These are phyloP conservation scores for Vitis amurensis DNA, from an alignment of 164 flowering plant genomes.

Conservation along the genomic window DNA sequence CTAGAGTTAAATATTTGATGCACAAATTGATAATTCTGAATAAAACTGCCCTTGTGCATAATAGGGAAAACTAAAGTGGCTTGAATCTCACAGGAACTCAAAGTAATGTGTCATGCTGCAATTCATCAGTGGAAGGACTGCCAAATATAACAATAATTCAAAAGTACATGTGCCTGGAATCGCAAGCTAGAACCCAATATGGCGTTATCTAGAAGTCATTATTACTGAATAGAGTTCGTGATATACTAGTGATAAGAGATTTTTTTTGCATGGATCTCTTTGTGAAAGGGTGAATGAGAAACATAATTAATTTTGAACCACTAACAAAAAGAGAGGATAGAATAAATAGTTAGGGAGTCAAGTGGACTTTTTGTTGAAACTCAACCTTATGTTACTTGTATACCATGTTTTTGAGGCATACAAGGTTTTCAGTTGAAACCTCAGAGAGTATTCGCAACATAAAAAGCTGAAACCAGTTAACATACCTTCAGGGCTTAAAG, in stretches of 20 bases:
- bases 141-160: background rate
- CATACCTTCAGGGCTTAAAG: conserved; percentile 73
- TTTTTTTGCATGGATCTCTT: too few species aligned
- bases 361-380: too few species aligned
- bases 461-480: background rate
- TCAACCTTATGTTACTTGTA: too few species aligned
- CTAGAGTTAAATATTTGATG: background rate
- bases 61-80: background rate
- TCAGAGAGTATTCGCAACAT: background rate
- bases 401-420: background rate
- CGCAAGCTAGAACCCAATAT: background rate
- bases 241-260: too few species aligned
- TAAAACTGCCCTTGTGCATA: background rate
- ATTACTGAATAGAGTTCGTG: too few species aligned
- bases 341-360: too few species aligned
- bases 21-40: background rate
- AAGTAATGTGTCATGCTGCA: background rate
- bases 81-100: background rate
- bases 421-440: background rate
- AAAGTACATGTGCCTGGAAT: background rate
- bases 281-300: too few species aligned
- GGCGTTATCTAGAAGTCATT: background rate
- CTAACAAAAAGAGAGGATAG: too few species aligned
- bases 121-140: background rate
- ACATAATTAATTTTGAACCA: too few species aligned